These are phyloP conservation scores for Cladophialophora carrionii DNA, from an alignment of 2,329 filamentous ascomycete species.

Conservation along the genomic window DNA sequence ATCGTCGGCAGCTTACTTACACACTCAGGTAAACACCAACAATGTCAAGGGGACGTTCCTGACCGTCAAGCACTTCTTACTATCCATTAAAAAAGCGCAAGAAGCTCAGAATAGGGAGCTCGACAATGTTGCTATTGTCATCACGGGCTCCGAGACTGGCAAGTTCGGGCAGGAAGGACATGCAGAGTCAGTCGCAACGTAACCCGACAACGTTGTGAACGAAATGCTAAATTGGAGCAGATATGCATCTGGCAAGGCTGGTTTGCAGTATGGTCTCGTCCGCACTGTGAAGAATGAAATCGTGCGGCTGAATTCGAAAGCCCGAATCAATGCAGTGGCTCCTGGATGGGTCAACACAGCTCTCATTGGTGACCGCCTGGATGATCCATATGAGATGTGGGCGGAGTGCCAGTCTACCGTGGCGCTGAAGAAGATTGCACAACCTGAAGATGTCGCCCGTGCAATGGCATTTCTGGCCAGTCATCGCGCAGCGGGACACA, in stretches of 20 bases:
- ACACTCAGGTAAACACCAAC: slow-evolving; percentile 46
- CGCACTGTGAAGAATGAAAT: slow-evolving; percentile 60
- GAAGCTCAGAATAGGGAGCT: slow-evolving; percentile 47
- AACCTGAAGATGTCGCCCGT: slow-evolving; percentile 54
- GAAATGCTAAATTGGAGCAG: slow-evolving; percentile 12
- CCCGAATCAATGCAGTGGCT: slow-evolving; percentile 58
- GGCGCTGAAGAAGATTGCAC: slow-evolving; percentile 53
- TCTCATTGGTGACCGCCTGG: slow-evolving; percentile 54
- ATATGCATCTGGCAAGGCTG: slow-evolving; percentile 57
- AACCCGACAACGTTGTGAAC: neutral
- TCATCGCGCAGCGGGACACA: slow-evolving; percentile 57
- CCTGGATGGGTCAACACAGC: slow-evolving; percentile 55
- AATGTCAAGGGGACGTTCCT: slow-evolving; percentile 60
- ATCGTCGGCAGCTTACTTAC: neutral
- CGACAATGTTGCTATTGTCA: slow-evolving; percentile 56
- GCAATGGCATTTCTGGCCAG: slow-evolving; percentile 56
- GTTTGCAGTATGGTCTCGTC: slow-evolving; percentile 58
- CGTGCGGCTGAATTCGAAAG: slow-evolving; percentile 54
- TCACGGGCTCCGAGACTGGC: slow-evolving; percentile 58
- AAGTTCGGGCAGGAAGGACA: slow-evolving; percentile 57
- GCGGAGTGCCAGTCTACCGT: slow-evolving; percentile 56
- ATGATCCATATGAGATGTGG: slow-evolving; percentile 56
- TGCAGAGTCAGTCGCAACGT: slow-evolving; percentile 43
- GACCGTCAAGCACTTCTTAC: slow-evolving; percentile 61
- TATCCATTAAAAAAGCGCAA: slow-evolving; percentile 48